Base-by-base conservation (phyloP, 495 filamentous ascomycete species). In the Xylaria venustula region DNA sequence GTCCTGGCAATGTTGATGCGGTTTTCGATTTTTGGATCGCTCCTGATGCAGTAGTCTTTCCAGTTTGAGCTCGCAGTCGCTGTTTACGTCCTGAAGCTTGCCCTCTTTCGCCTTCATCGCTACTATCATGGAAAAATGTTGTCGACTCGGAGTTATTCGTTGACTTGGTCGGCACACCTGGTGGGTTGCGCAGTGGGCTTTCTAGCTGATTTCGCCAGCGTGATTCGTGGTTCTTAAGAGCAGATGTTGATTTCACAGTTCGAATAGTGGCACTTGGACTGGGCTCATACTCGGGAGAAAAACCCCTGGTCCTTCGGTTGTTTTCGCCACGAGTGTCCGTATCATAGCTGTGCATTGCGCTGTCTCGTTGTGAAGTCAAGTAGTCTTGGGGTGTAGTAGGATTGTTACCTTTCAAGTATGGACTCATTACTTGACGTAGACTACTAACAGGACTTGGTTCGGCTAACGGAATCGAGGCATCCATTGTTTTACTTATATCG, bases 381-480 rank as follows among this genome's bases (percentile, higher is more conserved):
- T 62, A 26, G 3, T 52, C 62, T 26, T 32, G 20, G 3, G 62
- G 58, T 7, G 44, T n/a, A 40, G 47, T 22, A 44, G 65, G 36
- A 12, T 49, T 52, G 7, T 67, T 70, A 6, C 62, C 67, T 52
- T 75, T 70, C 23, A 97, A 76, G 67, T 90, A 97, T 42, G 91
- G 92, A 70, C 91, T 88, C 94, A 98, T 97, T 32, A 91, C 89
- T 73, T 90, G 82, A 34, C 91, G 85, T 66, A 98, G 77, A 70
- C 93, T 97, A 68, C 90, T 93, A 7, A 89, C 85, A n/a, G 94
- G 91, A 67, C 92, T 96, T 2, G 71, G 60, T 45, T 76, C 75
- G 12, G 73, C 62, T 57, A 65, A 64, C 0, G 60, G 51, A 23
- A 73, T 44, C 9, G 60, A 53, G 36, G 67, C 64, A 32, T 68